These are phyloP conservation scores for Thermochaetoides thermophila DNA, from an alignment of 495 filamentous ascomycete genomes.

Conservation along the genomic window DNA sequence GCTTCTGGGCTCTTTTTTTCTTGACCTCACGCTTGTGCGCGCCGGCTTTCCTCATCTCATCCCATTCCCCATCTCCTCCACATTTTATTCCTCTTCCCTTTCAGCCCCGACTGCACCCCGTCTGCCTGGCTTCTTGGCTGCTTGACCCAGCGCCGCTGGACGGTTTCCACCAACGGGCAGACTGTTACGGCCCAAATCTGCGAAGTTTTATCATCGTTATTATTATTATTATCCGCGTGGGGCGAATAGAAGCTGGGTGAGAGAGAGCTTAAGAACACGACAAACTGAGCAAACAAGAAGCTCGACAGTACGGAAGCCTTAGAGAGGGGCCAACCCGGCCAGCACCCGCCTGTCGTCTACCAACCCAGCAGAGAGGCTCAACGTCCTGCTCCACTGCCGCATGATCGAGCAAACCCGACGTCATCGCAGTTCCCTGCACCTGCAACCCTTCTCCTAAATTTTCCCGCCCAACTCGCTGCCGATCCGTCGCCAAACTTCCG, in stretches of 20 bases:
- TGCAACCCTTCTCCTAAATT: conserved; percentile 7
- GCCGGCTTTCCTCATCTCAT: background rate
- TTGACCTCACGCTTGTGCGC: background rate
- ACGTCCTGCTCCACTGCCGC: conserved; percentile 9
- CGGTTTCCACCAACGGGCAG: conserved; percentile 17
- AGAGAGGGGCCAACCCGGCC: conserved; percentile 1
- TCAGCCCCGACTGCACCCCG: background rate
- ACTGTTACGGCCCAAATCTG: too few species aligned
- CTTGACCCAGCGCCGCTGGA: conserved; percentile 17
- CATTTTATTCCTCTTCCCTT: background rate
- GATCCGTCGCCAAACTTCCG: conserved; percentile 1
- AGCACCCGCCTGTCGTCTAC: background rate
- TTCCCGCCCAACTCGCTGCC: conserved; percentile 5
- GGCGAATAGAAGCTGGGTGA: too few species aligned
- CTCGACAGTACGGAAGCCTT: too few species aligned
- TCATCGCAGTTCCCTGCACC: conserved; percentile 15
- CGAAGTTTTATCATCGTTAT: too few species aligned
- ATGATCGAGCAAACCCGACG: conserved; percentile 12
- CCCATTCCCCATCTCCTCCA: too few species aligned
- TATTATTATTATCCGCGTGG: too few species aligned
- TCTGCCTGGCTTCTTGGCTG: background rate
- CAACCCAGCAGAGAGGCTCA: too few species aligned
- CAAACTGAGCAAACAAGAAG: too few species aligned
- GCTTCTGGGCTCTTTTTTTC: background rate
- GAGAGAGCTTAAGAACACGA: too few species aligned